Base-by-base conservation (phyloP, 106 monocot genomes). In the Dioscorea dumetorum region DNA sequence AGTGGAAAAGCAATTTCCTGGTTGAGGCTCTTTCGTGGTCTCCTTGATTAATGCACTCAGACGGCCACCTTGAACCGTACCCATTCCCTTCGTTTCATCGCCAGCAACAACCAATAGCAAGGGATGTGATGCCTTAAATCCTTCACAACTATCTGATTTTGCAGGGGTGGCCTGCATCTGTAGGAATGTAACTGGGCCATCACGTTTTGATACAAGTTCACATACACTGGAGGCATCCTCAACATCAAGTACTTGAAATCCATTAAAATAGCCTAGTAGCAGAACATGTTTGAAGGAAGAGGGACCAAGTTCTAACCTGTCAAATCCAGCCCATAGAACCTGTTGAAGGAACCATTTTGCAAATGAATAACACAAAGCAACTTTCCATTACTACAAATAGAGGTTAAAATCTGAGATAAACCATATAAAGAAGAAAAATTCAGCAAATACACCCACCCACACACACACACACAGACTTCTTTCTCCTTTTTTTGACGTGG, bases 201-300 rank as follows among this genome's bases (percentile, higher is more conserved):
- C 86, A 74, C 86, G 91, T 73, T 89, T 97, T 61, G 95, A 97
- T 18, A 97, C 95, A 70, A 97, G 73, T 76, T 91, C 95, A 62
- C 80, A 91, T 8, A 97, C 88, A 82, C 88, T 82, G 12, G 88
- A 88, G 22, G 91, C 81, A 86, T 97, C 88, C 62, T 91, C 95
- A 62, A 97, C 95, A 80, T 97, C 91, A 66, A 97, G 79, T 12
- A 97, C 91, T 87, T 97, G 95, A 72, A 97, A 97, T 14, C 95
- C 95, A 81, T 89, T 97, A 24, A 81, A 60, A 70, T 91, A 97
- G 61, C 95, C 91, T 68, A 91, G 74, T 58, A 97, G 76, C 58
- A 97, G 76, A 56, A 91, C 91, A 84, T 80, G 73, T 75, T 84
- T 91, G 74, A 87, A 97, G 22, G 71, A 78, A 76, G 77, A 67